Base-by-base conservation (phyloP, 176 grass and related monocot species). In the Typha latifolia region DNA sequence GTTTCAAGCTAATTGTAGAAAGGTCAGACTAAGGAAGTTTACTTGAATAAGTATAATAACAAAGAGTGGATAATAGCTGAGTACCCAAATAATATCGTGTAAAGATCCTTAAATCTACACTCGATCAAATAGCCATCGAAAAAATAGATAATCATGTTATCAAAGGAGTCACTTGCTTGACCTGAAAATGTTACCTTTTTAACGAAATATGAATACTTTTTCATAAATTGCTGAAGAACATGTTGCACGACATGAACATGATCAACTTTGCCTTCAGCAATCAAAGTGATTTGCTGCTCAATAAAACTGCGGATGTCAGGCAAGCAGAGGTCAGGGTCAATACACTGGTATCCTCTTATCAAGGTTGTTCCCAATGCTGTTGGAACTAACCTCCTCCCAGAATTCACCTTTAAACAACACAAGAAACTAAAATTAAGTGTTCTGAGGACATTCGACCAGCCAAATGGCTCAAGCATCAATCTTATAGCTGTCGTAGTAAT, bases 251-350 rank as follows among this genome's bases (percentile, higher is more conserved):
- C 84, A 81, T 32, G 71, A 66, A 72, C 59, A 84, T 96, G 80
- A 75, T 88, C 83, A 67, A 77, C 84, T 82, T 91, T 88, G 27
- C 91, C 87, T 86, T 91, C 88, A 66, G 91, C 87, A 79, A 91
- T 85, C 62, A 96, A 77, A 66, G 91, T 91, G 66, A 96, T 96
- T 76, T 96, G 91, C 61, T 96, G 91, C 62, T 96, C 91, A 81
- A 96, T 96, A 82, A 96, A 96, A 70, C 91, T 85, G 66, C 87
- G 80, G 77, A 96, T 96, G 67, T 96, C 92, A 51, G 92, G 92
- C 73, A 91, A 86, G 74, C 88, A 96, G 51, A 96, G 85, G 75
- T 96, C 88, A 20, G 88, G 71, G 77, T 96, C 92, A 77, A 96
- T 96, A 73, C 92, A 91, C 56, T 96, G 92, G 50, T 96, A 96